A percentile compares a stretch with the other conserved stretches of the same genome.
These are phyloP conservation scores for Penicillium goetzii DNA, from an alignment of 495 filamentous ascomycete genomes.

Conservation along the genomic window DNA sequence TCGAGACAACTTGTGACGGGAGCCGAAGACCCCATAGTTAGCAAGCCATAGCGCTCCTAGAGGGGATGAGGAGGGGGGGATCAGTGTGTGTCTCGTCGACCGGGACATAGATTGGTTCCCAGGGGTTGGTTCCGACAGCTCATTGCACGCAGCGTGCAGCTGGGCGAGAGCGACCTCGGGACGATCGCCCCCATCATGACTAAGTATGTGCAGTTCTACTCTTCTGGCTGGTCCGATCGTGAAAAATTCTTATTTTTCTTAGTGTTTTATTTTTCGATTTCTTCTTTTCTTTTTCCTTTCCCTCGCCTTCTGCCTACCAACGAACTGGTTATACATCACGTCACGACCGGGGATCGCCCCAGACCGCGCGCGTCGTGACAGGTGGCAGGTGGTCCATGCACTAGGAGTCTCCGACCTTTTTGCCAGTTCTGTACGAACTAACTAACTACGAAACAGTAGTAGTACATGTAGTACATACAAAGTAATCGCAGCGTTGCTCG, in stretches of 20 bases:
- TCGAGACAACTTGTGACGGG: not conserved
- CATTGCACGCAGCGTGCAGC: slow-evolving; percentile 30
- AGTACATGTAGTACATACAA: not conserved
- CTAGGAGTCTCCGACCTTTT: slow-evolving; percentile 3
- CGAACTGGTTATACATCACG: slow-evolving; percentile 13
- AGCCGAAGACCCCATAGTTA: not conserved
- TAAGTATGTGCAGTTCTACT: not conserved
- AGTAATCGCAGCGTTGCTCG: not conserved
- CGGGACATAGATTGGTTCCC: slow-evolving; percentile 33
- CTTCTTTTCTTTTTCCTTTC: not conserved
- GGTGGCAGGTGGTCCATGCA: slow-evolving; percentile 38
- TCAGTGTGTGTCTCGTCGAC: slow-evolving; percentile 1
- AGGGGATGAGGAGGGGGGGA: not conserved
- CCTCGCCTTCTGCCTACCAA: not conserved
- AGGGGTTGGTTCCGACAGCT: slow-evolving; percentile 15
- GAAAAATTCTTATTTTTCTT: not conserved
- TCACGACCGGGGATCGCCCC: slow-evolving; percentile 24
- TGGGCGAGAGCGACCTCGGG: slow-evolving; percentile 17
- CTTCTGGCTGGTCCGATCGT: slow-evolving; percentile 5
- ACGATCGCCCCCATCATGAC: slow-evolving; percentile 10
- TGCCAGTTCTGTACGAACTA: not conserved
- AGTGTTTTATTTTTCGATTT: not conserved
- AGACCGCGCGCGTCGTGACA: slow-evolving; percentile 26
- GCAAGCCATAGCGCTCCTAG: not conserved
- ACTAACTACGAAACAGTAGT: not conserved